Evolutionary conservation across 176 grass and related monocot genomes (phyloP).

Genomic region (Elaeis guineensis): DNA sequence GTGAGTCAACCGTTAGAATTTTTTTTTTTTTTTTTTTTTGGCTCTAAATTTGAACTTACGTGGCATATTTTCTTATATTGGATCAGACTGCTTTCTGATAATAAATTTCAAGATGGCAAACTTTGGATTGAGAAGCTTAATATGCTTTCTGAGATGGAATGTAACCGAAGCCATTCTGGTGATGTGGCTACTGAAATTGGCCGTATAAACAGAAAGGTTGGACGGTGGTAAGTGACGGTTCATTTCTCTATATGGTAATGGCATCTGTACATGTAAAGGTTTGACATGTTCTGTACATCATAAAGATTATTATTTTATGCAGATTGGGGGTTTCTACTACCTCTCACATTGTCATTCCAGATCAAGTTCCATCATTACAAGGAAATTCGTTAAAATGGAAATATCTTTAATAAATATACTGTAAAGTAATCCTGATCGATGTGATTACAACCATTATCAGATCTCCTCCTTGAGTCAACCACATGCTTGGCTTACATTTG

Average conservation of each 20-base stretch:
- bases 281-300: too few relatives aligned
- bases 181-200: constrained; percentile 12
- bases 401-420: too few relatives aligned
- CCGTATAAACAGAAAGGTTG: constrained; percentile 50
- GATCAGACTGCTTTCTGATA: constrained; percentile 45
- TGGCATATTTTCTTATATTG: constrained; percentile 2
- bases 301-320: too few relatives aligned
- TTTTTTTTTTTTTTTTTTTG: constrained; percentile 7
- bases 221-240: constrained; percentile 37
- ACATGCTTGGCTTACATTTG: too few relatives aligned
- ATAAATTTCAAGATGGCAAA: constrained; percentile 31
- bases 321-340: too few relatives aligned
- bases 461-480: too few relatives aligned
- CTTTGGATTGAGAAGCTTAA: constrained; percentile 13
- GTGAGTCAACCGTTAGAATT: constrained; percentile 26
- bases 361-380: too few relatives aligned
- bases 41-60: neutral
- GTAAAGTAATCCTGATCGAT: too few relatives aligned
- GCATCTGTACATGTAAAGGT: neutral
- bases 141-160: constrained; percentile 12
- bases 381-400: too few relatives aligned
- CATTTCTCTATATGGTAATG: neutral
- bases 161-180: constrained; percentile 6
- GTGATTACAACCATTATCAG: too few relatives aligned
- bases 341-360: too few relatives aligned